Base-by-base conservation (phyloP, 257 asterid genomes). In the Eustoma russellianum region DNA sequence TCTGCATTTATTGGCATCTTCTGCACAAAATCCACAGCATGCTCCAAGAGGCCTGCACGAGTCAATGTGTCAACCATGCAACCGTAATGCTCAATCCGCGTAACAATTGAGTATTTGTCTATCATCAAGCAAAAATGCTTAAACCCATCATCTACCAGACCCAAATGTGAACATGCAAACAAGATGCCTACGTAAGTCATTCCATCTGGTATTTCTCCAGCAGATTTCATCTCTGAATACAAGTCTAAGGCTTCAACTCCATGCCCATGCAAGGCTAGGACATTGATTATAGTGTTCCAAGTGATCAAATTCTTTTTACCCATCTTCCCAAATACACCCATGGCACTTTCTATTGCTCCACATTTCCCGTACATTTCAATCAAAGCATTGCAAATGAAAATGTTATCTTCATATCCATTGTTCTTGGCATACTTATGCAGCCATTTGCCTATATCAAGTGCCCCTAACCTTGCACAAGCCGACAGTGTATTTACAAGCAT, bases 311-410 rank as follows among this genome's bases (percentile, higher is more conserved):
- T 96, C 72, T 70, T 81, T 55, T 57, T 61, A 15, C 53, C 62
- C 94, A 90, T 76, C 33, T 61, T 66, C 60, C 66, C 65, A 41
- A 90, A 90, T 34, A 83, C 83, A 41, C 52, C 66, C 11, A 70
- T 49, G 1, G 98, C 81, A 50, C 62, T 54, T 50, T 68, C 82
- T 1, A 90, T 79, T 57, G 62, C 51, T 24, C 98, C 96, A 61
- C 98, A 86, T 57, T 90, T 90, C 0, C 91, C 94, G 57, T 86
- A 90, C 83, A 86, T 79, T 52, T 91, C 94, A 1, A 87, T 77
- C 61, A 91, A 66, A 33, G 75, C 87, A 61, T 87, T 84, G 28
- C 94, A 79, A 10, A 83, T 85, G 51, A 67, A 80, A 43, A 84
- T 41, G 48, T 82, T 91, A 17, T 63, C 70, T 60, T 48, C 46